Evolutionary conservation across 164 flowering plant species (phyloP), one percentile per base, ranked within the genome.

Genomic region (Paratinospora sagittata): DNA sequence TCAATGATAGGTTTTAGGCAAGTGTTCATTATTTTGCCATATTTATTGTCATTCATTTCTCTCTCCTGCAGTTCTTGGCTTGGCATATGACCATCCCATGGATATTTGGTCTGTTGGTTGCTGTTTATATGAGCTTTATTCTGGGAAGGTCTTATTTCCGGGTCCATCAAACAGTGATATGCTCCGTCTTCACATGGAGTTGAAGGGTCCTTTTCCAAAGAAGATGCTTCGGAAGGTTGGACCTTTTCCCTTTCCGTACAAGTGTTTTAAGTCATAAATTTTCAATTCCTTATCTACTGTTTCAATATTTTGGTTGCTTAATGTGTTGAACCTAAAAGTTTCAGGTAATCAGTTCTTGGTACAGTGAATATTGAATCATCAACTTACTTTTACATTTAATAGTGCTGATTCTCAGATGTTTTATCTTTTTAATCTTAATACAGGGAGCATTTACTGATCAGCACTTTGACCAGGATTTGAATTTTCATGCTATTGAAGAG

Each of bases 51-150:
- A 11, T 62, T 36, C 36, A 27, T n/a, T 63, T 77, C 7, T 8
- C 76, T 17, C 34, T 68, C 27, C 41, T 87, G 82, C 88, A 96
- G 99, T 96, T 86, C 96, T 96, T 76, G 99, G 99, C 30, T 81
- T 96, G 81, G 70, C 92, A 30, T 96, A 96, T 84, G 99, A 96
- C 78, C 98, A 96, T 86, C 95, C 99, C 8, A 45, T 96, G 91
- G 99, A 96, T 83, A 91, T 96, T 1, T 96, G 99, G 99, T 96
- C 99, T 17, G 97, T 96, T 70, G 99, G 98, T 71, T 96, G 99
- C 81, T 93, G 98, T 80, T 82, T 93, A 73, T 93, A 85, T 72
- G 99, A 96, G 89, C 89, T 96, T 57, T 93, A 86, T 76, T 78
- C 92, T 1, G 99, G 97, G 52, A 96, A 90, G 79, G 97, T 96